A percentile compares a stretch with the other conserved stretches of the same genome.
Conservation (phyloP, 1,284 basidiomycete genomes). For the Xerocomus cyaneibrunnescens region DNA sequence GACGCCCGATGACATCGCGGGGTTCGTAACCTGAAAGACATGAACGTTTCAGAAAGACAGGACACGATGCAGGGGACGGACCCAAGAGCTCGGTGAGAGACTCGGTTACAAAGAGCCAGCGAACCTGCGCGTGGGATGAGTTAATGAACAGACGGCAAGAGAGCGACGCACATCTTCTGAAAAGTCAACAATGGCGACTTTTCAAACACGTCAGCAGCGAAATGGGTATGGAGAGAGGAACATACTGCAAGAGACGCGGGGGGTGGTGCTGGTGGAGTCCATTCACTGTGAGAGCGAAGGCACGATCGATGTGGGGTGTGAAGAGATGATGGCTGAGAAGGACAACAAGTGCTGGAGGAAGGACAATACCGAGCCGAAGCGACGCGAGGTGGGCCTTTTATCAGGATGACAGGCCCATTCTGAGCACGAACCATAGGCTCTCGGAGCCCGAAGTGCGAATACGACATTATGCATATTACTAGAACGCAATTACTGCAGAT, state of each 20-base stretch:
- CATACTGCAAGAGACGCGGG: constrained; percentile 71
- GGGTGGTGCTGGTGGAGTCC: constrained; percentile 39
- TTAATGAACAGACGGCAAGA: not conserved
- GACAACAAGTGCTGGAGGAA: no score
- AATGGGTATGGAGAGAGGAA: constrained; percentile 17
- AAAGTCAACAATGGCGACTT: constrained; percentile 75
- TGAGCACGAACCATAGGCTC: constrained; percentile 13
- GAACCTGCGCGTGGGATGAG: constrained; percentile 44
- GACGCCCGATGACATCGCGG: constrained; percentile 60
- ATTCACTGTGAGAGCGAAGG: constrained; percentile 13
- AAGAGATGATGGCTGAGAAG: not conserved
- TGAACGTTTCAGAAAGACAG: not conserved
- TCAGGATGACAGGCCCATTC: constrained; percentile 10
- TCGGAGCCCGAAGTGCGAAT: constrained; percentile 15
- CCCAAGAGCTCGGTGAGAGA: constrained; percentile 72
- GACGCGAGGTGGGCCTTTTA: constrained; percentile 22
- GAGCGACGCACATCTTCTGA: constrained; percentile 55
- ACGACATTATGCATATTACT: constrained; percentile 25
- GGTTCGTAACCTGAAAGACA: constrained; percentile 60
- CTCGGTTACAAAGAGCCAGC: constrained; percentile 68
- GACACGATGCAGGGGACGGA: constrained; percentile 27
- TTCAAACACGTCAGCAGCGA: constrained; percentile 12
- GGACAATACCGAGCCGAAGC: not conserved
- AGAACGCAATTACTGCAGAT: constrained; percentile 1
- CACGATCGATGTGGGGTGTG: not conserved